Percentiles rank a stretch among this genome's conserved stretches.
phyloP scores from a whole-genome alignment of 2,329 filamentous ascomycete species.

The Torrubiellomyces zombiae region DNA sequence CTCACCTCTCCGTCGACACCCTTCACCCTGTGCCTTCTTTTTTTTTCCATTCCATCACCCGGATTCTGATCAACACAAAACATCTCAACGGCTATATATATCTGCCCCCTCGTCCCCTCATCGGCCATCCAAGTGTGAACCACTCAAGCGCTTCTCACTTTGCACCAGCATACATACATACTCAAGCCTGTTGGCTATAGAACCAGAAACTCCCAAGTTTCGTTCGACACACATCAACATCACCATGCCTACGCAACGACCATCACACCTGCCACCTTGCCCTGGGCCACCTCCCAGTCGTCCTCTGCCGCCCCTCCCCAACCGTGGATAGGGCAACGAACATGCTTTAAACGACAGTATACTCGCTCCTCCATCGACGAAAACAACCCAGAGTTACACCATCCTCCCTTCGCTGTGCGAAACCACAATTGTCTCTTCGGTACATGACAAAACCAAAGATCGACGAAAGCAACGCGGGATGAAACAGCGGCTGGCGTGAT shows the following conservation, averaged over 20 bases:
- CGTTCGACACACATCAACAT: constrained; percentile 6
- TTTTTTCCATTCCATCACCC: no score
- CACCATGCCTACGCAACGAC: constrained; percentile 41
- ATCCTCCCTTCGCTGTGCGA: background rate
- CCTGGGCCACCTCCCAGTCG: constrained; percentile 48
- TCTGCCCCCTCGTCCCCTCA: background rate
- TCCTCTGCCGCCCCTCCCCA: constrained; percentile 48
- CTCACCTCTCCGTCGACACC: constrained; percentile 11
- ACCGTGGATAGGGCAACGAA: constrained; percentile 28
- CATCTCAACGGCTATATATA: no score
- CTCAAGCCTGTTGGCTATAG: no score
- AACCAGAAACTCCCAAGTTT: constrained; percentile 6
- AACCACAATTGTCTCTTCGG: no score
- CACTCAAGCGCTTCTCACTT: background rate
- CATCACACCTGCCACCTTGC: constrained; percentile 50
- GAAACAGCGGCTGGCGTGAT: no score
- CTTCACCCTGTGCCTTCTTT: no score
- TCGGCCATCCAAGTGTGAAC: background rate
- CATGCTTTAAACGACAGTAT: background rate
- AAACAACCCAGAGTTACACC: background rate
- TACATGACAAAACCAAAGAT: no score
- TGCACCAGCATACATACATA: no score
- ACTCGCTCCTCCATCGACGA: no score
- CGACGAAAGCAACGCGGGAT: no score
- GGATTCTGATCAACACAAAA: background rate